Conservation (phyloP, 1,284 basidiomycete genomes). For the Afroboletus lepidellus region DNA sequence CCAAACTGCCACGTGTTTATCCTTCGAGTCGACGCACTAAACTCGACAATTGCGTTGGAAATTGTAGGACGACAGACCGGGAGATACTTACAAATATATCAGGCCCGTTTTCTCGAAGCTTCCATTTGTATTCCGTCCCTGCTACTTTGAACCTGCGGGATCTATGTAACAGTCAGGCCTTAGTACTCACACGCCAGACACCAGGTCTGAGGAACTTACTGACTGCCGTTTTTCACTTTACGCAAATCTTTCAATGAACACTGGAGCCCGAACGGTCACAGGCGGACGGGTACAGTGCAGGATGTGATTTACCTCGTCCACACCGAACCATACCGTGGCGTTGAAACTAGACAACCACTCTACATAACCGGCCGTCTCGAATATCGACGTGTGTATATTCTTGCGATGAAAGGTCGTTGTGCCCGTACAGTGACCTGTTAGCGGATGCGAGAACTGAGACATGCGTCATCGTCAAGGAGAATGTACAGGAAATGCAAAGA, state of each 20-base stretch:
- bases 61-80: background rate
- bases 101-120: constrained; percentile 42
- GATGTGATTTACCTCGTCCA: constrained; percentile 41
- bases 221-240: constrained; percentile 49
- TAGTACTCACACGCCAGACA: too few species aligned
- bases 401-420: constrained; percentile 50
- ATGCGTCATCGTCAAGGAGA: background rate
- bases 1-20: constrained; percentile 52
- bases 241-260: constrained; percentile 48
- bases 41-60: background rate
- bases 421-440: constrained; percentile 43
- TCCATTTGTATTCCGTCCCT: constrained; percentile 59
- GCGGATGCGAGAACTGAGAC: constrained; percentile 51
- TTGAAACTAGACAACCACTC: constrained; percentile 49
- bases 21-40: constrained; percentile 52
- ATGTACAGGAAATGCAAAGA: background rate
- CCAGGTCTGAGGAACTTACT: constrained; percentile 36
- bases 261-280: constrained; percentile 29
- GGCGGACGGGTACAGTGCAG: background rate
- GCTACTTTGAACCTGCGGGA: constrained; percentile 55
- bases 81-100: constrained; percentile 46
- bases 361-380: constrained; percentile 53
- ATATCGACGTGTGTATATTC: constrained; percentile 43
- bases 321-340: constrained; percentile 49
- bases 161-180: too few species aligned